These are phyloP conservation scores for Amaranthus tricolor DNA, from an alignment of 179 eudicot species.

Conservation along the genomic window DNA sequence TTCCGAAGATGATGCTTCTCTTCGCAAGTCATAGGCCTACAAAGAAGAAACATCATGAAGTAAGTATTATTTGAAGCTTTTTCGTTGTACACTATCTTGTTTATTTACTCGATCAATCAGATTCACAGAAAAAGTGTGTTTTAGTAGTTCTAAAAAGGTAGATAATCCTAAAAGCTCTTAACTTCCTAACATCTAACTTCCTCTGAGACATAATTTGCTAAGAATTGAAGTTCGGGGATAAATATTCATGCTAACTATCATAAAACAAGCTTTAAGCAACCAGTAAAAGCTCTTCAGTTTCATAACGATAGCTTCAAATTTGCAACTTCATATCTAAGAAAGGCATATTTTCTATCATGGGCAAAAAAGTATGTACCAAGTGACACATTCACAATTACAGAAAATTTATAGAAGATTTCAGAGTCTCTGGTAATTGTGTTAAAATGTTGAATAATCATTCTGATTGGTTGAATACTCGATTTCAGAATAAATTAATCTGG, in stretches of 20 bases:
- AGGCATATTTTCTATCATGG: background rate
- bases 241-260: background rate
- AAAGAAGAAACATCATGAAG: conserved; percentile 3
- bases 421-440: background rate
- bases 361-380: background rate
- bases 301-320: background rate
- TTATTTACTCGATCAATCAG: background rate
- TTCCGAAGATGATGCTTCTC: conserved; percentile 70
- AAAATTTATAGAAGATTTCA: background rate
- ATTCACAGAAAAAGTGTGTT: background rate
- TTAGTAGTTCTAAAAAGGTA: no score
- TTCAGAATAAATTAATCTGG: background rate
- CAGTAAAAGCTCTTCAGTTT: background rate
- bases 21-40: conserved; percentile 59
- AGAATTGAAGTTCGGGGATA: background rate
- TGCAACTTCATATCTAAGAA: background rate
- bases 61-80: conserved; percentile 1
- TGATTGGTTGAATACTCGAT: background rate
- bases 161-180: background rate
- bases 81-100: background rate
- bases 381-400: background rate
- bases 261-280: background rate
- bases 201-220: background rate
- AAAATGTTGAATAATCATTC: background rate
- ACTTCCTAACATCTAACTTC: background rate